Conservation (phyloP, 441 rosid genomes). For the Populus hybrid region DNA sequence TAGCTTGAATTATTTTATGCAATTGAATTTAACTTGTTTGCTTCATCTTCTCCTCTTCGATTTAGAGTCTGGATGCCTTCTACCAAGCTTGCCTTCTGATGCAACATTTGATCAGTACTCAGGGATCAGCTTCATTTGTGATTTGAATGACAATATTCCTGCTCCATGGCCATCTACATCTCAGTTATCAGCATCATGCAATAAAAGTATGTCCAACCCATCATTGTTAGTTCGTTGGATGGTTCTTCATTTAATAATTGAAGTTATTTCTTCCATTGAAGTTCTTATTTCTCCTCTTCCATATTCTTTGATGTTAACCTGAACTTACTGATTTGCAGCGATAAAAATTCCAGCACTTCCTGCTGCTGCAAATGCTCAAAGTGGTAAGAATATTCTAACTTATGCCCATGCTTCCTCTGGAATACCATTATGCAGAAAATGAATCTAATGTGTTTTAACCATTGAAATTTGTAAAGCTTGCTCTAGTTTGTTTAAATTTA, state of each 20-base stretch:
- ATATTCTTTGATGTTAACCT: not conserved
- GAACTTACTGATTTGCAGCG: conserved; percentile 40
- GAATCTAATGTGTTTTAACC: not conserved
- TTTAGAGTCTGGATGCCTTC: conserved; percentile 82
- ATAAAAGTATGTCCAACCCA: conserved; percentile 44
- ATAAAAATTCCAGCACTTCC: conserved; percentile 86
- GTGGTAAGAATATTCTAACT: conserved; percentile 35
- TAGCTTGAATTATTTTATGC: not conserved
- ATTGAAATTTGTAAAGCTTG: not conserved
- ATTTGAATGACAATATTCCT: conserved; percentile 91
- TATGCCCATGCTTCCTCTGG: not conserved
- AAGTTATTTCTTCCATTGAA: not conserved
- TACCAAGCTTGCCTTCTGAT: conserved; percentile 95
- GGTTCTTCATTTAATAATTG: not conserved
- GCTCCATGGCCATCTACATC: conserved; percentile 91
- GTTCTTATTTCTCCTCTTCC: not conserved
- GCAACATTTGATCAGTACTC: conserved; percentile 71
- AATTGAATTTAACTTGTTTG: not conserved
- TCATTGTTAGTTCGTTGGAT: not conserved
- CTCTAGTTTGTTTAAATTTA: not conserved
- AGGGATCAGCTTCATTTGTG: conserved; percentile 91
- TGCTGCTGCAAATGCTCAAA: conserved; percentile 78
- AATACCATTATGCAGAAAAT: not conserved
- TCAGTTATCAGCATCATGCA: conserved; percentile 60
- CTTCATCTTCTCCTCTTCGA: not conserved